Evolutionary conservation across 257 asterid genomes (phyloP), one percentile per base, ranked within the genome.

Genomic region (Gardenia jasminoides): DNA sequence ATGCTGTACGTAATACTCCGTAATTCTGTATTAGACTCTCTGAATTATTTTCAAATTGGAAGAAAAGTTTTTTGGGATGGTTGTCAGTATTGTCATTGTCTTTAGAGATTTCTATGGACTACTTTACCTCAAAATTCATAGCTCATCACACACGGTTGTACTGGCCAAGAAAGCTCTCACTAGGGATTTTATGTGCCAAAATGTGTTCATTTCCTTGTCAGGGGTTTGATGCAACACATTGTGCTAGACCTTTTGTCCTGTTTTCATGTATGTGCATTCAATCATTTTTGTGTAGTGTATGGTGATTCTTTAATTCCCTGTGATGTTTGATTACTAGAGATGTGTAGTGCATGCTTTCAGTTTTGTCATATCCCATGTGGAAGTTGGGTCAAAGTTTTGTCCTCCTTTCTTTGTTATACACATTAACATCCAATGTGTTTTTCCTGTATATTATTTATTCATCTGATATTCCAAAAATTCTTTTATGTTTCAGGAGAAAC

Each of bases 401-500:
- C n/a, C n/a, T n/a, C 28, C 19, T 20, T 20, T 2, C 11, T 52
- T 20, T 56, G 26, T 19, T 56, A 6, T 20, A 56, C 26, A 56
- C 20, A 6, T 20, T 19, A 56, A 26, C 22, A 0, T 56, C 1
- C 24, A 19, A 10, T 20, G 28, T 56, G 20, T 10, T 20, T 20
- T 56, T 19, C 26, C 22, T 20, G 26, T 56, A 56, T 5, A 56
- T 56, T 19, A 20, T 20, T 10, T 1, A 11, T 20, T 10, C 0
- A 11, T 20, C 26, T 56, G 62, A 56, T 56, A 8, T 78, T 26
- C 79, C 78, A 36, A 80, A n/a, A 16, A 56, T 54, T 76, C 73
- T 54, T 75, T 15, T 24, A 33, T 81, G 81, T 78, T 85, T 74
- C 90, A 91, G 97, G 94, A 82, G 82, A 93, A 88, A 81, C 82